phyloP scores from a whole-genome alignment of 495 filamentous ascomycete genomes.

The Daldinia decipiens region DNA sequence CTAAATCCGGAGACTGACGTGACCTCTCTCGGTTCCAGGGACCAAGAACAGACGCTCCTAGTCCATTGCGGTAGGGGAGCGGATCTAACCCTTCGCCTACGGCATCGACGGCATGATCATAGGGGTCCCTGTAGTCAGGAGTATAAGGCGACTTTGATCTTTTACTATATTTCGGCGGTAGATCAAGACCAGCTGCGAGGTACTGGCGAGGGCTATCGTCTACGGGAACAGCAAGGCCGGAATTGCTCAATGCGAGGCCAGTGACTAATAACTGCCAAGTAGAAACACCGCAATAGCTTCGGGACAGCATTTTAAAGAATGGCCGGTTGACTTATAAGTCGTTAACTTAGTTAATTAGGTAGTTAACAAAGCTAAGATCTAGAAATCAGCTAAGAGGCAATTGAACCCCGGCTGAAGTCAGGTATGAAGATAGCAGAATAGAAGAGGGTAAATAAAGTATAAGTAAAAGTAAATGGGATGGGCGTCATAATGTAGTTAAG shows the following conservation, averaged over 20 bases:
- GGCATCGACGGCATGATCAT: slow-evolving; percentile 63
- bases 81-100: slow-evolving; percentile 68
- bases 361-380: background rate
- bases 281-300: slow-evolving; percentile 23
- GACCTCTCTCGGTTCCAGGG: slow-evolving; percentile 72
- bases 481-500: slow-evolving; percentile 36
- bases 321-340: background rate
- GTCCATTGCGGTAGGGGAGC: slow-evolving; percentile 71
- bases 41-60: slow-evolving; percentile 69
- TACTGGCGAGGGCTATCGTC: slow-evolving; percentile 63
- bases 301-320: slow-evolving; percentile 49
- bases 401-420: slow-evolving; percentile 14
- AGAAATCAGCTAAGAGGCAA: slow-evolving; percentile 2
- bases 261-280: slow-evolving; percentile 46
- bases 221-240: slow-evolving; percentile 53
- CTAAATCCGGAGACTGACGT: slow-evolving; percentile 70
- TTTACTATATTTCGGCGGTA: slow-evolving; percentile 55
- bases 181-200: slow-evolving; percentile 57
- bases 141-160: slow-evolving; percentile 55
- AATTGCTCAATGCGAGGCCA: slow-evolving; percentile 47
- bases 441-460: background rate
- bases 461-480: slow-evolving; percentile 15
- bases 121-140: slow-evolving; percentile 56
- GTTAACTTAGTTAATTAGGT: background rate
- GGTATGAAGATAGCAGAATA: background rate